phyloP scores from a whole-genome alignment of 345 rosid species.

The Reutealis trisperma region DNA sequence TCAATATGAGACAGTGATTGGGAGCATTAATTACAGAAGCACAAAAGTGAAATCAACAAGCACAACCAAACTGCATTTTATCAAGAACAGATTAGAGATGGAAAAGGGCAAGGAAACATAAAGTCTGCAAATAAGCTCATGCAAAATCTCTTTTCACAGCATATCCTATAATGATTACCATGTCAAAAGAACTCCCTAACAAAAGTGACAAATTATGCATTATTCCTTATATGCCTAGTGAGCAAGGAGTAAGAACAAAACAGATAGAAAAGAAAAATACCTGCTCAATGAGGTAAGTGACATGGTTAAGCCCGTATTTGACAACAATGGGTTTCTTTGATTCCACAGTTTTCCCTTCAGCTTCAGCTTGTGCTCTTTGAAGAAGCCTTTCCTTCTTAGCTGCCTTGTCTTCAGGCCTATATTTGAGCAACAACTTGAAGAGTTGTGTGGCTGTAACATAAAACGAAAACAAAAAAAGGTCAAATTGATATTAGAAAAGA shows the following conservation, averaged over 20 bases:
- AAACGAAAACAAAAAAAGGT: neutral
- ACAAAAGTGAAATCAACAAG: too few relatives aligned
- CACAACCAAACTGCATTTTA: too few relatives aligned
- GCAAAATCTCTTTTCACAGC: too few relatives aligned
- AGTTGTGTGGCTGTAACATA: slow-evolving; percentile 48
- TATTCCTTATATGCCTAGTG: neutral
- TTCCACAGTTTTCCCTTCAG: slow-evolving; percentile 54
- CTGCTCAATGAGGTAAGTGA: slow-evolving; percentile 72
- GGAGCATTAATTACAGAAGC: too few relatives aligned
- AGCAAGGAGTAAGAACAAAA: neutral
- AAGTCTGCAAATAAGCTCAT: too few relatives aligned
- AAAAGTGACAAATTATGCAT: too few relatives aligned
- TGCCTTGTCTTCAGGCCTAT: slow-evolving; percentile 63
- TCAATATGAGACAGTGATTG: too few relatives aligned
- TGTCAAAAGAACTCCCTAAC: too few relatives aligned
- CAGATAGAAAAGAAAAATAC: slow-evolving; percentile 1
- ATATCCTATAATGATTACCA: too few relatives aligned
- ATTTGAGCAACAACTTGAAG: slow-evolving; percentile 64
- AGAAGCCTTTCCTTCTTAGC: slow-evolving; percentile 57
- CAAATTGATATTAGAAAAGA: too few relatives aligned
- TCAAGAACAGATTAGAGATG: too few relatives aligned
- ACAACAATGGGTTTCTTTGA: slow-evolving; percentile 62
- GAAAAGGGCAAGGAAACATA: too few relatives aligned
- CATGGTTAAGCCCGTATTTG: slow-evolving; percentile 72
- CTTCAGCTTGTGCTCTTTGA: slow-evolving; percentile 57